Evolutionary conservation across 768 basidiomycete genomes (phyloP).

Genomic region (Pseudohyphozyma bogoriensis): DNA sequence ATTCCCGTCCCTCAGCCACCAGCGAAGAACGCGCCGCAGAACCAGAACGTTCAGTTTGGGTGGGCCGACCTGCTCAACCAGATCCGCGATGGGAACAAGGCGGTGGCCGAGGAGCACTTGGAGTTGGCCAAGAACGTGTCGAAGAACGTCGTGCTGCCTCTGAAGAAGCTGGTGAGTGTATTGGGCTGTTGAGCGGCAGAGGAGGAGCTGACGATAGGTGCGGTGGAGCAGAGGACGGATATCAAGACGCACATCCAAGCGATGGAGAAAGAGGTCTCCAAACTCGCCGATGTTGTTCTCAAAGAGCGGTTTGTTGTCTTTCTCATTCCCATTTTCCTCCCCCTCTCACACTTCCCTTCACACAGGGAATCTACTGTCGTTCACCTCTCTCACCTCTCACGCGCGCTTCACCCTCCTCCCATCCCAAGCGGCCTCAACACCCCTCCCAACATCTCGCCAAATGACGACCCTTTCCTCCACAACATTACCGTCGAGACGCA

Average conservation of each 20-base stretch:
- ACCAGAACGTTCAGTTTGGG: conserved; percentile 5
- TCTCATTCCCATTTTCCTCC: not conserved
- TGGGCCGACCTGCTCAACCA: conserved; percentile 22
- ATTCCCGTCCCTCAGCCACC: no score
- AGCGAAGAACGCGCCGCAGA: not conserved
- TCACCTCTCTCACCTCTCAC: no score
- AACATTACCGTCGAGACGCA: conserved; percentile 17
- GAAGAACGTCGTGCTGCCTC: conserved; percentile 21
- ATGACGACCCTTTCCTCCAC: conserved; percentile 19
- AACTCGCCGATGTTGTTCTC: conserved; percentile 14
- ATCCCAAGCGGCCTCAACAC: not conserved
- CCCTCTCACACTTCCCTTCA: no score
- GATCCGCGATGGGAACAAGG: conserved; percentile 4
- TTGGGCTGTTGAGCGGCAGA: not conserved
- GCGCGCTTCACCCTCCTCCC: not conserved
- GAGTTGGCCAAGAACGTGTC: conserved; percentile 3
- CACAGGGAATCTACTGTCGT: no score
- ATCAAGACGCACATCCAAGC: conserved; percentile 8
- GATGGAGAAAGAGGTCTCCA: conserved; percentile 15
- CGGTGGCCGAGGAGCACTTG: conserved; percentile 4
- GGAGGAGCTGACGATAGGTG: not conserved
- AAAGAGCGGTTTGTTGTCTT: conserved; percentile 11
- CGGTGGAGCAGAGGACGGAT: not conserved
- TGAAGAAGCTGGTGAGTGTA: conserved; percentile 7
- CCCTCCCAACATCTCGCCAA: no score